Evolutionary conservation across 2,329 filamentous ascomycete species (phyloP), one percentile per base, ranked within the genome.

Genomic region (Trichoderma sp.): DNA sequence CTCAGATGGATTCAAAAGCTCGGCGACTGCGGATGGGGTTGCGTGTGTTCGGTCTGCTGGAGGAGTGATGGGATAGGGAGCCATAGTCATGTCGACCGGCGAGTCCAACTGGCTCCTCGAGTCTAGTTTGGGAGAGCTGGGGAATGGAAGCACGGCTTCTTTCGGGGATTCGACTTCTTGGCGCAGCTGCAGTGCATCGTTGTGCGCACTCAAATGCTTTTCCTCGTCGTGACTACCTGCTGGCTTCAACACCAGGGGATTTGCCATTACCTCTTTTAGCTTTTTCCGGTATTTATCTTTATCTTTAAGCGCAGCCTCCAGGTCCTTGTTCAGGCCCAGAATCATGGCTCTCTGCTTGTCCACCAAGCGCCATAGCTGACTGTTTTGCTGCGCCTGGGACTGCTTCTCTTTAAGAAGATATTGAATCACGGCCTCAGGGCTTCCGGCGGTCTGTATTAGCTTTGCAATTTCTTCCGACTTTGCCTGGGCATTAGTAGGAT

Each of bases 311-410:
- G 94, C 90, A 64, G 92, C 89, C 79, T 98, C 95, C 14, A 99
- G 83, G 77, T 99, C 96, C 79, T 96, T 97, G 77, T 98, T 97
- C 71, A 99, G 84, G 8, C 94, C 95, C 24, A 97, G 81, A 66
- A 99, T 94, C 89, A 99, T 94, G 18, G 93, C 89, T 71, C 95
- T 87, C 79, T 99, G 96, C 82, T 99, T 98, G 79, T 98, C 95
- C 60, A 99, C 94, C 58, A 99, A 82, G 61, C 94, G 90, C 96
- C 96, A 99, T 75, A 99, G 82, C 78, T 99, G 95, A 21, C 90
- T 85, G 77, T 98, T 98, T 77, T 98, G 96, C 73, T 93, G 91
- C 5, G 92, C 88, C 66, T 94, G 91, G 59, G 93, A 91, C 71
- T 95, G 89, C 79, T 97, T 98, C 77, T 99, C 96, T 77, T 92